These are phyloP conservation scores for Cryptosporidium ryanae DNA, from an alignment of 169 alveolate genomes.

Conservation along the genomic window DNA sequence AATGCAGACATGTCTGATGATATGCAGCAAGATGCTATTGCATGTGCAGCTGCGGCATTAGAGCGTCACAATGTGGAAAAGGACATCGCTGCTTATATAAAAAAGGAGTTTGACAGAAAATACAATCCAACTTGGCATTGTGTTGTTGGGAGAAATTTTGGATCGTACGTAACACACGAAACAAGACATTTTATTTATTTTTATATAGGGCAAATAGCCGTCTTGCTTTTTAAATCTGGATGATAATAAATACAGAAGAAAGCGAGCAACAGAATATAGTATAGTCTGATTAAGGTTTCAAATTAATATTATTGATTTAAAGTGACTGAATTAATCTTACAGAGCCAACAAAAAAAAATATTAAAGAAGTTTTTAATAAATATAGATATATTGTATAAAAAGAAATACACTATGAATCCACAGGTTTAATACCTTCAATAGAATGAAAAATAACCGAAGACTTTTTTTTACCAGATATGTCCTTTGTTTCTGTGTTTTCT, in stretches of 20 bases:
- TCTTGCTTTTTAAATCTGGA: slow-evolving; percentile 97
- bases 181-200: slow-evolving; percentile 99
- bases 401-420: slow-evolving; percentile 5
- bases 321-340: background rate
- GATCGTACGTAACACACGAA: slow-evolving; percentile 99
- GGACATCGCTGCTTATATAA: slow-evolving; percentile 98
- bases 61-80: slow-evolving; percentile 92
- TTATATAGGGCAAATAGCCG: slow-evolving; percentile 98
- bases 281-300: background rate
- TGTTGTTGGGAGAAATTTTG: slow-evolving; percentile 99
- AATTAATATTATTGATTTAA: too few relatives aligned
- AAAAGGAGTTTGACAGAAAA: slow-evolving; percentile 99
- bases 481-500: slow-evolving; percentile 7
- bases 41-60: slow-evolving; percentile 97
- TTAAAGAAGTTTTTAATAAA: background rate
- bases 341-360: background rate
- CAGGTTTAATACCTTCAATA: slow-evolving; percentile 41
- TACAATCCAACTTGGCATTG: slow-evolving; percentile 99
- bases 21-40: slow-evolving; percentile 98
- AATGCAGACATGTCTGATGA: slow-evolving; percentile 99
- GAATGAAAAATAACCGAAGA: slow-evolving; percentile 41
- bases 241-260: too few relatives aligned
- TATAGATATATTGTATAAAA: slow-evolving; percentile 1
- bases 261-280: background rate
- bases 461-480: background rate